Conservation (phyloP, 2,329 filamentous ascomycete species). For the Myriosclerotinia curreyana region DNA sequence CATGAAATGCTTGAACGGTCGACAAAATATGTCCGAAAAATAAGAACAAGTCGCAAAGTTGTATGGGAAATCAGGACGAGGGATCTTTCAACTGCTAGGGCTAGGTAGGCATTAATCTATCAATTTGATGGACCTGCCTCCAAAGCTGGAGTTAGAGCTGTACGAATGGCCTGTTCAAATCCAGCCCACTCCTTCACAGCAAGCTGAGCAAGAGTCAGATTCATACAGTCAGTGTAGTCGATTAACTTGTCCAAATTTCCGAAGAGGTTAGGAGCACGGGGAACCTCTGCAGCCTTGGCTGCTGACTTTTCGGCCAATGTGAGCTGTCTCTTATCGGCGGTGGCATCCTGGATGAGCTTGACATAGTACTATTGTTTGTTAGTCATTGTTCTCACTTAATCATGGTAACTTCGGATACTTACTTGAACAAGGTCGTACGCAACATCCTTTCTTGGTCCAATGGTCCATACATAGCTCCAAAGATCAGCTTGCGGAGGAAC, state of each 20-base stretch:
- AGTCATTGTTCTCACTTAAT: slow-evolving; percentile 11
- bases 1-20: not conserved
- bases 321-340: slow-evolving; percentile 43
- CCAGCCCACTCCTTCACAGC: slow-evolving; percentile 48
- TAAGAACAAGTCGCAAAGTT: not conserved
- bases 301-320: slow-evolving; percentile 45
- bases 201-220: slow-evolving; percentile 48
- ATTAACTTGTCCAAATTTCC: slow-evolving; percentile 51
- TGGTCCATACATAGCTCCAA: slow-evolving; percentile 53
- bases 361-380: slow-evolving; percentile 52
- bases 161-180: slow-evolving; percentile 49
- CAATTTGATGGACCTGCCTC: slow-evolving; percentile 7
- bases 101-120: not conserved
- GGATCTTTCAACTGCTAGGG: not conserved
- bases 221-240: slow-evolving; percentile 40
- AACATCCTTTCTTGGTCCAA: slow-evolving; percentile 49
- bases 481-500: slow-evolving; percentile 48
- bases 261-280: slow-evolving; percentile 29
- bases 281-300: slow-evolving; percentile 19
- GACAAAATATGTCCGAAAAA: slow-evolving; percentile 9
- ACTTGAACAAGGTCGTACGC: slow-evolving; percentile 56
- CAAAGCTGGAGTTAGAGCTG: slow-evolving; percentile 30
- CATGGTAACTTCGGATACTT: slow-evolving; percentile 34
- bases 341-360: slow-evolving; percentile 52
- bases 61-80: not conserved